A percentile compares a stretch with the other conserved stretches of the same genome.
phyloP scores from a whole-genome alignment of 176 grass and related monocot genomes.

The Triticum timopheevii region DNA sequence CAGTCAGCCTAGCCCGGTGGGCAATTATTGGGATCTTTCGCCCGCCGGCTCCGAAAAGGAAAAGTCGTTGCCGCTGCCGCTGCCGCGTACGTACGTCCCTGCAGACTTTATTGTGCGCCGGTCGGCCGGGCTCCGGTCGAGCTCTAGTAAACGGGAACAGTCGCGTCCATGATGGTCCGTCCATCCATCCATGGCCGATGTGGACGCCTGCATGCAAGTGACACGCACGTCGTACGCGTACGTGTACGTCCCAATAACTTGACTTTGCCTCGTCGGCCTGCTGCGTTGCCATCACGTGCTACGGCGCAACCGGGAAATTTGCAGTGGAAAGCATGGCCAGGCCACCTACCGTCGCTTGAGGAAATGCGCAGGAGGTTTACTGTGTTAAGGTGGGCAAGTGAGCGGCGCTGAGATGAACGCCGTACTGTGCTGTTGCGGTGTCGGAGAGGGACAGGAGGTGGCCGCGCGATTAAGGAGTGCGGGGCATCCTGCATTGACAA shows the following conservation, averaged over 20 bases:
- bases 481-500: no score
- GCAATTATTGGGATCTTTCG: slow-evolving; percentile 18
- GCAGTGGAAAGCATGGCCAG: background rate
- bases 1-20: background rate
- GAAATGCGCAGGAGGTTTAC: no score
- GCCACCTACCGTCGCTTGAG: no score
- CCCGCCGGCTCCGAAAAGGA: slow-evolving; percentile 10
- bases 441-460: background rate
- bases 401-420: background rate
- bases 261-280: background rate
- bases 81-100: background rate
- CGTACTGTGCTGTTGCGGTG: background rate
- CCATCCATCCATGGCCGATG: background rate
- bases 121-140: background rate
- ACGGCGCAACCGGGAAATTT: background rate
- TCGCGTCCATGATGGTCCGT: background rate
- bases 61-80: background rate
- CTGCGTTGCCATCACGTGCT: background rate
- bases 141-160: background rate
- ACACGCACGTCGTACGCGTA: background rate
- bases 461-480: no score
- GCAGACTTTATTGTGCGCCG: background rate
- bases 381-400: background rate
- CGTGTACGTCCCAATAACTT: background rate
- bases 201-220: background rate